A percentile compares a stretch with the other conserved stretches of the same genome.
Conservation (phyloP, 2,329 filamentous ascomycete genomes). For the Scytalidium lignicola region DNA sequence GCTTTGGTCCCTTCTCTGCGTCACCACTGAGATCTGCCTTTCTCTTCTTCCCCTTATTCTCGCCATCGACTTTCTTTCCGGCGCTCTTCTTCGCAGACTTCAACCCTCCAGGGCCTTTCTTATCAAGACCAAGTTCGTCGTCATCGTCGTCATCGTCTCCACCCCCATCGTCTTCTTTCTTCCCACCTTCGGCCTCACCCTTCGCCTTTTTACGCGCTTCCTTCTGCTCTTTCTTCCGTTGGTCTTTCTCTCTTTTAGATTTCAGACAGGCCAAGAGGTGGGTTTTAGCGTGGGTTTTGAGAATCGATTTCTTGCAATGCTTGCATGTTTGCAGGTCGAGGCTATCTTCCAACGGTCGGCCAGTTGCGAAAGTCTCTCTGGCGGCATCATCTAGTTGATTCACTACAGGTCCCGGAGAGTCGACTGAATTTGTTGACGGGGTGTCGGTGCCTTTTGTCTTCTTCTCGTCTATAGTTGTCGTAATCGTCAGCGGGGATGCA, state of each 20-base stretch:
- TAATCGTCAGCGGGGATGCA: conserved; percentile 1
- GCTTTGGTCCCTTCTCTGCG: conserved; percentile 76
- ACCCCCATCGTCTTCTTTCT: conserved; percentile 26
- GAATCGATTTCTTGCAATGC: conserved; percentile 85
- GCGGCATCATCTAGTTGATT: conserved; percentile 71
- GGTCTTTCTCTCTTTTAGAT: conserved; percentile 39
- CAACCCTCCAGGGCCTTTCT: conserved; percentile 31
- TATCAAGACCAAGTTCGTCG: conserved; percentile 32
- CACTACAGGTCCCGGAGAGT: conserved; percentile 51
- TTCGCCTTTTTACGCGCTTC: conserved; percentile 34
- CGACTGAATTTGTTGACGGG: conserved; percentile 35
- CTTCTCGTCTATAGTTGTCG: conserved; percentile 42
- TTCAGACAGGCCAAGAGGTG: conserved; percentile 82
- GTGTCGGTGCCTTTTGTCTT: conserved; percentile 42
- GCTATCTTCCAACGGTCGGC: conserved; percentile 73
- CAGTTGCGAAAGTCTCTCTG: conserved; percentile 74
- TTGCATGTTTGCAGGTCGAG: conserved; percentile 83
- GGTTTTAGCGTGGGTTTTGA: conserved; percentile 67
- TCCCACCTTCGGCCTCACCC: conserved; percentile 31
- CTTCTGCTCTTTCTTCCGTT: conserved; percentile 30
- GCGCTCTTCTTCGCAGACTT: conserved; percentile 56
- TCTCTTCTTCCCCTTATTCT: conserved; percentile 60
- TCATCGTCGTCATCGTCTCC: conserved; percentile 35
- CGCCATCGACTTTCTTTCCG: conserved; percentile 58
- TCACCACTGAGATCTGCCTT: conserved; percentile 73